These are phyloP conservation scores for Ananas comosus DNA, from an alignment of 176 grass and related monocot genomes.

Conservation along the genomic window DNA sequence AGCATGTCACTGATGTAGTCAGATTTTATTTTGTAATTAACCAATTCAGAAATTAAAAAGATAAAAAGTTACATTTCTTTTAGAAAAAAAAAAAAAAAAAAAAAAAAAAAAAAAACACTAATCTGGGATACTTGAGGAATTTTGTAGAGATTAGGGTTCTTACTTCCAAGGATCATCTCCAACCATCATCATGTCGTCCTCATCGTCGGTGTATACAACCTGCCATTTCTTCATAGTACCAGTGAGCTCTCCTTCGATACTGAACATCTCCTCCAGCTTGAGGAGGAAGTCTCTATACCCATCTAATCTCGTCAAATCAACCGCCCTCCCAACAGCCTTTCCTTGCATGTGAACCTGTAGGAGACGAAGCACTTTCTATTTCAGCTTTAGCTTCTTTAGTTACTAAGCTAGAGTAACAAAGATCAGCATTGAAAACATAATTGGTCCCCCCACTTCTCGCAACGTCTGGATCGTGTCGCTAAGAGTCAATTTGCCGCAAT, in stretches of 20 bases:
- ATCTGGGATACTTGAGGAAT: background rate
- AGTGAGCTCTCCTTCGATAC: conserved; percentile 52
- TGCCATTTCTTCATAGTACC: conserved; percentile 53
- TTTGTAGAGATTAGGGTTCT: conserved; percentile 8
- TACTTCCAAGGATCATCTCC: conserved; percentile 99
- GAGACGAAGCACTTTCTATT: conserved; percentile 14
- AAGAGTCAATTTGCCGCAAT: no score
- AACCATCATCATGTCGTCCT: conserved; percentile 92
- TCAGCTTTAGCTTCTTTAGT: background rate
- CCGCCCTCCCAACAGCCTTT: conserved; percentile 82
- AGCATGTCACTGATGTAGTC: no score
- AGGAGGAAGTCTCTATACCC: conserved; percentile 49
- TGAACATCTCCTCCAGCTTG: conserved; percentile 84
- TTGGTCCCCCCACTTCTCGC: no score
- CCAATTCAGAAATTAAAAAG: no score
- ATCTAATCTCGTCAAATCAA: conserved; percentile 70
- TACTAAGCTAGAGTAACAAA: background rate
- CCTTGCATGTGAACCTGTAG: conserved; percentile 85
- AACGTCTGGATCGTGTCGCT: no score
- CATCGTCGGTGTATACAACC: conserved; percentile 71
- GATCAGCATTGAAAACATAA: background rate
- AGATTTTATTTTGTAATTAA: no score
- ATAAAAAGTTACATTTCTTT: no score
- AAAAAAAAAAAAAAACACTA: no score
- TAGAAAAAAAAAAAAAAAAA: no score